Percentiles rank a stretch among this genome's conserved stretches.
These are phyloP conservation scores for Mycena alexandri DNA, from an alignment of 768 basidiomycete genomes.

Conservation along the genomic window DNA sequence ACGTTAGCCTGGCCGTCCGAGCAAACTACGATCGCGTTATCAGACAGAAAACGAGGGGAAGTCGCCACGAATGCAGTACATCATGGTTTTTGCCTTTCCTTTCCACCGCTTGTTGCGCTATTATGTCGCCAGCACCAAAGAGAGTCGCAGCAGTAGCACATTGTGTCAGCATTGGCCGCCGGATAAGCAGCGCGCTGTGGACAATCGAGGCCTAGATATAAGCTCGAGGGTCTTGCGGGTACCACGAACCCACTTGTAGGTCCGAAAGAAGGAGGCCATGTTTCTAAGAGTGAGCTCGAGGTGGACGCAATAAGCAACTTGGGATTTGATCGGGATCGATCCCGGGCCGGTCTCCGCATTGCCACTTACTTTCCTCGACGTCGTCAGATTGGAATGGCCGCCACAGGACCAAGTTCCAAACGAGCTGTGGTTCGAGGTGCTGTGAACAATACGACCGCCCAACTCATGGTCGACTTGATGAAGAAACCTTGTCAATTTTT, in stretches of 20 bases:
- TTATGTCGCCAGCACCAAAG: conserved; percentile 81
- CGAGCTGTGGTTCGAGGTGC: conserved; percentile 9
- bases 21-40: conserved; percentile 53
- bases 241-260: conserved; percentile 55
- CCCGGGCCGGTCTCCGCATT: no score
- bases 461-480: background rate
- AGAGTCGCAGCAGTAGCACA: conserved; percentile 74
- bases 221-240: background rate
- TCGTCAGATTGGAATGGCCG: background rate
- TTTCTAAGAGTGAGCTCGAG: background rate
- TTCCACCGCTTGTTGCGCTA: conserved; percentile 91
- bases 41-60: conserved; percentile 7
- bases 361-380: no score
- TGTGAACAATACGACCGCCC: background rate
- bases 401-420: conserved; percentile 10
- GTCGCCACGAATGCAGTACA: conserved; percentile 55
- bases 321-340: no score
- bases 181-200: conserved; percentile 68
- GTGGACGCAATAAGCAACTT: no score
- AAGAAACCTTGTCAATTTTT: background rate
- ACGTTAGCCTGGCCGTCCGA: conserved; percentile 73
- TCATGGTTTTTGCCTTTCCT: conserved; percentile 80
- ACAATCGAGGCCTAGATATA: background rate
- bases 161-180: conserved; percentile 73
- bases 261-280: conserved; percentile 60